A percentile compares a stretch with the other conserved stretches of the same genome.
Conservation (phyloP, 495 filamentous ascomycete species). For the Cercophora sp. region DNA sequence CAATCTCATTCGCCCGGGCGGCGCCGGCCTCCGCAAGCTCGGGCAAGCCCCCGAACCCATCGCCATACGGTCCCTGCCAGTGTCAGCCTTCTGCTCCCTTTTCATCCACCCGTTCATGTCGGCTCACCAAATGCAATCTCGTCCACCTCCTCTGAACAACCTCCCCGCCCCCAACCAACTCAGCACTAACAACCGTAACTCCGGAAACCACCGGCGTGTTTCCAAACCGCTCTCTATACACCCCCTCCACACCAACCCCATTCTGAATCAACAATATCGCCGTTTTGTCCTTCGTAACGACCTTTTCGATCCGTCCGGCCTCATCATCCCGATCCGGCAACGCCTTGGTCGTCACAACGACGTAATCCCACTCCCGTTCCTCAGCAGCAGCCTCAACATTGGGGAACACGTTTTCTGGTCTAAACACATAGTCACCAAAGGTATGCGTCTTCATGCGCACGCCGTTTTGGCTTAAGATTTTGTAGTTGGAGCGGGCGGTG, state of each 20-base stretch:
- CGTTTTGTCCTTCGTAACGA: conserved; percentile 46
- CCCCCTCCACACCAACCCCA: conserved; percentile 64
- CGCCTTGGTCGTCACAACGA: conserved; percentile 58
- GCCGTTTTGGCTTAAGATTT: conserved; percentile 40
- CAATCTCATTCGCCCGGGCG: conserved; percentile 25
- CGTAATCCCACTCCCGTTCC: conserved; percentile 49
- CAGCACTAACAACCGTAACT: conserved; percentile 55
- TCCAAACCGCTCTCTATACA: conserved; percentile 56
- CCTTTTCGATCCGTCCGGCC: conserved; percentile 42
- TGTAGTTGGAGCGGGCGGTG: conserved; percentile 55
- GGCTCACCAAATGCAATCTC: conserved; percentile 54
- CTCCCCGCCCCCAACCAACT: conserved; percentile 45
- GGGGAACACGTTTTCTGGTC: conserved; percentile 45
- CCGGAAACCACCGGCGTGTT: conserved; percentile 53
- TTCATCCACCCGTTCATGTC: too few species aligned
- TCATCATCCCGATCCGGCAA: conserved; percentile 50
- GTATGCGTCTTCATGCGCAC: conserved; percentile 48
- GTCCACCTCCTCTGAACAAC: conserved; percentile 61
- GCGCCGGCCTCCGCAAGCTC: conserved; percentile 28
- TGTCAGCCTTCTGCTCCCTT: too few species aligned
- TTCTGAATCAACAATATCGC: conserved; percentile 66
- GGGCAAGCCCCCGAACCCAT: too few species aligned
- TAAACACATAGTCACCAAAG: conserved; percentile 52
- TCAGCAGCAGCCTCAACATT: conserved; percentile 34
- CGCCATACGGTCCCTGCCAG: too few species aligned